Base-by-base conservation (phyloP, 2,329 filamentous ascomycete genomes). In the Aspergillus sp. region DNA sequence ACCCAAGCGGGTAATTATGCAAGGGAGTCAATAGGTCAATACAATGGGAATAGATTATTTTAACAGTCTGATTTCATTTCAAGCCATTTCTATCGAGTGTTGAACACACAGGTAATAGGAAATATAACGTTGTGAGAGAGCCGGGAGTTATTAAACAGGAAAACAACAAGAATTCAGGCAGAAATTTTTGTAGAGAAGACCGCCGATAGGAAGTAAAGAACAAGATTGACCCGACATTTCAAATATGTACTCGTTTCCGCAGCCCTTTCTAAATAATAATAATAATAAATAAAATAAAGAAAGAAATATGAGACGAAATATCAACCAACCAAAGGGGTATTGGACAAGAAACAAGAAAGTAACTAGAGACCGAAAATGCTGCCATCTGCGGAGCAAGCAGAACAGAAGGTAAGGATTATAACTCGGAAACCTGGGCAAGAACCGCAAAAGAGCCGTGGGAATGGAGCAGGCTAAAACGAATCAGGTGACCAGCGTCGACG, bases 271-370 rank as follows among this genome's bases (percentile, higher is more conserved):
- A 27, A 31, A 6, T 4, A 46, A 15, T 21, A 21, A 15, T 21
- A 21, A 21, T 21, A 21, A 21, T 21, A 21, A 46, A 46, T 8
- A 46, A 31, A n/a, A 33, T 17, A 40, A 21, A 41, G 6, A 33
- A 47, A 54, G 46, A 46, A 46, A n/a, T 53, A 48, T 33, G 24
- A 33, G 15, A 40, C n/a, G 21, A 37, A 24, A 50, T 12, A 40
- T 23, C 35, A 24, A 40, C 19, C 23, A 35, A 47, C 24, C 24
- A 35, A 50, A 47, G 44, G 52, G 52, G 55, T 52, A 52, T 52
- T 56, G 64, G 37, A 57, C 61, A 56, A 40, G 21, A 40, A 33
- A 15, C 8, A 37, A 47, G 15, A 6, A 47, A 47, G 21, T 33
- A 37, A n/a, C 35, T n/a, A 47, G 21, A 47, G 33, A 48, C 41